Evolutionary conservation across 768 basidiomycete genomes (phyloP).

Genomic region (Tricholoma flavovirens): DNA sequence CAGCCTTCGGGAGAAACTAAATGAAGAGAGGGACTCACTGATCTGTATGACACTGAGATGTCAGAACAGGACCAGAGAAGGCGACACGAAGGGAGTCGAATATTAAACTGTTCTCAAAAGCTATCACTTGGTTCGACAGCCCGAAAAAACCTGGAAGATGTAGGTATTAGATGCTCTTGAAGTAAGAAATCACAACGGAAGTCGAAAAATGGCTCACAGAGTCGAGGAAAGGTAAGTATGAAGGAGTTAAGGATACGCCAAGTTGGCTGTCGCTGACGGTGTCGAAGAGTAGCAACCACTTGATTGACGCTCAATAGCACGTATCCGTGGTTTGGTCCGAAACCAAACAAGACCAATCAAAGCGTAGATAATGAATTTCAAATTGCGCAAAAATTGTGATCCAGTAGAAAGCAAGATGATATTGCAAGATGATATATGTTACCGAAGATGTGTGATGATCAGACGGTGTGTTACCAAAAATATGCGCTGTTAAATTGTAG

Average conservation of each 20-base stretch:
- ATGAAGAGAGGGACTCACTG: constrained; percentile 11
- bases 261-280: constrained; percentile 37
- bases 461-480: background rate
- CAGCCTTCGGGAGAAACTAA: constrained; percentile 3
- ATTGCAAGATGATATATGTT: background rate
- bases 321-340: constrained; percentile 25
- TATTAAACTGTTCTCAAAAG: constrained; percentile 24
- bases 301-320: constrained; percentile 34
- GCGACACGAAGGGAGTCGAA: constrained; percentile 21
- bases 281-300: constrained; percentile 38
- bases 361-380: constrained; percentile 3
- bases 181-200: background rate
- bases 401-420: background rate
- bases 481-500: background rate
- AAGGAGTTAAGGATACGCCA: constrained; percentile 18
- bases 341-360: constrained; percentile 31
- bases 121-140: constrained; percentile 21
- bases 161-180: constrained; percentile 1
- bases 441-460: background rate
- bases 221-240: constrained; percentile 16
- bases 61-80: constrained; percentile 16
- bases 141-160: constrained; percentile 16
- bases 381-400: background rate
- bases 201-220: constrained; percentile 11
- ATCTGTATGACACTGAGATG: constrained; percentile 16